phyloP scores from a whole-genome alignment of 2,329 filamentous ascomycete genomes.

The Aspergillus sp. region DNA sequence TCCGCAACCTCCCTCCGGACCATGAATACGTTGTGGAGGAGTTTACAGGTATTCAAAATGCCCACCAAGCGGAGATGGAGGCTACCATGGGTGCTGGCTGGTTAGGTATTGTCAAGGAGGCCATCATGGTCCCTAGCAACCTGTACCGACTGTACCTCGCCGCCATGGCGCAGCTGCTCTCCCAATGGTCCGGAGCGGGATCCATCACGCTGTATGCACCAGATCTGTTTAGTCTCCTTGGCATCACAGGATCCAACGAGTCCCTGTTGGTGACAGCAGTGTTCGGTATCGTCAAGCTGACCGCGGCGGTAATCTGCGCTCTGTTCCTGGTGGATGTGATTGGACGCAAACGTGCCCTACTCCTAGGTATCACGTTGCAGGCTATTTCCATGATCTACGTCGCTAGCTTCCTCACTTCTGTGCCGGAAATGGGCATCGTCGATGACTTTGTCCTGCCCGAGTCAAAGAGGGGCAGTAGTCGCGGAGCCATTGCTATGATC shows the following conservation, averaged over 20 bases:
- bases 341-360: slow-evolving; percentile 69
- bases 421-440: slow-evolving; percentile 58
- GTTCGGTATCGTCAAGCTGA: slow-evolving; percentile 74
- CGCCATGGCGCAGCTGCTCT: slow-evolving; percentile 68
- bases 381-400: slow-evolving; percentile 64
- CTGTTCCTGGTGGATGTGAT: slow-evolving; percentile 79
- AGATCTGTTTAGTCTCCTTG: slow-evolving; percentile 71
- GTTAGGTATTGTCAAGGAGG: slow-evolving; percentile 67
- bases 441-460: slow-evolving; percentile 52
- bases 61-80: slow-evolving; percentile 71
- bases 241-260: slow-evolving; percentile 67
- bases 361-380: slow-evolving; percentile 63
- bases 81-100: slow-evolving; percentile 67
- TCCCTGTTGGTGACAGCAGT: slow-evolving; percentile 73
- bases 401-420: slow-evolving; percentile 62
- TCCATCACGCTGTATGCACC: slow-evolving; percentile 77
- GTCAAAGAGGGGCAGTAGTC: slow-evolving; percentile 58
- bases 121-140: slow-evolving; percentile 68
- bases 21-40: slow-evolving; percentile 65
- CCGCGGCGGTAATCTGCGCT: slow-evolving; percentile 67
- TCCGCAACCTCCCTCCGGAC: slow-evolving; percentile 62
- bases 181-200: slow-evolving; percentile 73
- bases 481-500: slow-evolving; percentile 69
- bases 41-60: slow-evolving; percentile 64
- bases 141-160: slow-evolving; percentile 71